phyloP scores from a whole-genome alignment of 1,284 basidiomycete species.

The Neotropicomus parvogracilis region DNA sequence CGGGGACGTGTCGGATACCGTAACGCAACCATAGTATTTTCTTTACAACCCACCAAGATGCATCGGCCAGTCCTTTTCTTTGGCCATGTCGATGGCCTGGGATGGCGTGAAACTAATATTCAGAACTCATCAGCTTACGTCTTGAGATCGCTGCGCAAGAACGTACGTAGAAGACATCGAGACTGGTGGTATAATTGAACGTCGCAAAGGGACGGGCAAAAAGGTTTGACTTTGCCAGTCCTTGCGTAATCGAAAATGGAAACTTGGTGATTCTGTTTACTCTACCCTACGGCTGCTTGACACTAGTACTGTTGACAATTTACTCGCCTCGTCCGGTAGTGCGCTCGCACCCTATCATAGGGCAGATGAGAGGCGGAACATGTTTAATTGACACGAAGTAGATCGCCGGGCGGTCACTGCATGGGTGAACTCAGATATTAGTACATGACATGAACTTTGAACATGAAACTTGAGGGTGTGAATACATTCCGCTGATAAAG shows the following conservation, averaged over 20 bases:
- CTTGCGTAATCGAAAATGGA: constrained; percentile 10
- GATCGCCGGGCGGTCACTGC: too few relatives aligned
- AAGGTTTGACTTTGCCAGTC: not conserved
- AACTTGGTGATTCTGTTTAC: too few relatives aligned
- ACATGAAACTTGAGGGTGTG: not conserved
- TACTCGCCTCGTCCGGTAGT: too few relatives aligned
- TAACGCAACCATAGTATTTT: not conserved
- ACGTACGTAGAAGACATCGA: constrained; percentile 32
- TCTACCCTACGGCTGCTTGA: too few relatives aligned
- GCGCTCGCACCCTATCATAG: too few relatives aligned
- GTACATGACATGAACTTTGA: not conserved
- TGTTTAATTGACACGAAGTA: too few relatives aligned
- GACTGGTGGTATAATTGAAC: not conserved
- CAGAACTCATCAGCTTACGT: constrained; percentile 5
- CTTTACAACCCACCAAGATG: constrained; percentile 53
- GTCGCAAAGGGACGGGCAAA: not conserved
- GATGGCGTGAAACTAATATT: constrained; percentile 56
- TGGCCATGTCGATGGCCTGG: constrained; percentile 50
- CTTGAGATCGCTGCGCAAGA: not conserved
- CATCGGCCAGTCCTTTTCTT: constrained; percentile 66
- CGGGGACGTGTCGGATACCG: not conserved
- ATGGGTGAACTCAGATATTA: too few relatives aligned
- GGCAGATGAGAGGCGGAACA: too few relatives aligned
- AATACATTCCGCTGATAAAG: constrained; percentile 3
- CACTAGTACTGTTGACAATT: too few relatives aligned